Percentiles rank a stretch among this genome's conserved stretches.
Conservation (phyloP, 345 rosid genomes). For the Balakata baccata region DNA sequence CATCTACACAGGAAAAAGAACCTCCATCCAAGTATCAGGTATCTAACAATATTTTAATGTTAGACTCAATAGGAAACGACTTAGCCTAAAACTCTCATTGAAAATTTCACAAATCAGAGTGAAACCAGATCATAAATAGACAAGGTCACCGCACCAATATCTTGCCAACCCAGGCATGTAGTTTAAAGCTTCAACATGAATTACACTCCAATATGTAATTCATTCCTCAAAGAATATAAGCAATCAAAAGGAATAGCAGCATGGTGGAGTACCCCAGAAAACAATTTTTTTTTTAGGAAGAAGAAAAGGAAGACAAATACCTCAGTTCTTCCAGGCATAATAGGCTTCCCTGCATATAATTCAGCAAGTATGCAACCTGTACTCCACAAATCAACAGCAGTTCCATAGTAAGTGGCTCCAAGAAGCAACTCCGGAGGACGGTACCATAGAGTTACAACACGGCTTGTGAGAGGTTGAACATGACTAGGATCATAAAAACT, state of each 20-base stretch:
- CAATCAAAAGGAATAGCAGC: too few species aligned
- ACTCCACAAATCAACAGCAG: conserved; percentile 96
- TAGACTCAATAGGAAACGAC: not conserved
- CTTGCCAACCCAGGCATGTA: not conserved
- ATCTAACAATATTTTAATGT: not conserved
- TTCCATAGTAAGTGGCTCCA: conserved; percentile 85
- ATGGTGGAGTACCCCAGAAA: not conserved
- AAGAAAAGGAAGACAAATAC: conserved; percentile 29
- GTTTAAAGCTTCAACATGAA: not conserved
- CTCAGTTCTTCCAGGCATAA: conserved; percentile 99
- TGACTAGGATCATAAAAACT: conserved; percentile 76
- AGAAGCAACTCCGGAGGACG: conserved; percentile 96
- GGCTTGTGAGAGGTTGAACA: conserved; percentile 80
- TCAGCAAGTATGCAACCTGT: conserved; percentile 97
- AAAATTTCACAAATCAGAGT: conserved; percentile 1
- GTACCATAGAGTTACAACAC: conserved; percentile 98
- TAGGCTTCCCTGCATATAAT: conserved; percentile 92
- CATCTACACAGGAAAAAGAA: not conserved
- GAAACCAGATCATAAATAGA: not conserved
- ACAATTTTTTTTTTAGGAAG: not conserved
- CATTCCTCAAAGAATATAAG: not conserved
- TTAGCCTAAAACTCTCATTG: not conserved
- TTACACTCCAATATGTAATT: not conserved
- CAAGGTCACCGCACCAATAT: not conserved
- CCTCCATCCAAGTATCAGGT: not conserved